phyloP scores from a whole-genome alignment of 1,139 yeast genomes.

The Nakaseomyces uthaithaninus region DNA sequence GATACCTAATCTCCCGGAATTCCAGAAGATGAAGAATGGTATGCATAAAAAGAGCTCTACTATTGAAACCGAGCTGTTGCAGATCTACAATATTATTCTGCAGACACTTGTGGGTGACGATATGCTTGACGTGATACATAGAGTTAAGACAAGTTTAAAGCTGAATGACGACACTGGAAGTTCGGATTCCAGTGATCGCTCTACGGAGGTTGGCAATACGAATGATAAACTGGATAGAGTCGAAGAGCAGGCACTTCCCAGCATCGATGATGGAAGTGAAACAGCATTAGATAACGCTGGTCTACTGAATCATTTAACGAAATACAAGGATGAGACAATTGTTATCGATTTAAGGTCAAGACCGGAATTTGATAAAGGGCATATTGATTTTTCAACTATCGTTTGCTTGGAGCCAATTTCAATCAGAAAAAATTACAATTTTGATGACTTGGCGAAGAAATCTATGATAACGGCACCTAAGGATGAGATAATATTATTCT shows the following conservation, averaged over 20 bases:
- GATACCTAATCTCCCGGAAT: conserved; percentile 24
- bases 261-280: not conserved
- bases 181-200: not conserved
- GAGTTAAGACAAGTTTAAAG: conserved; percentile 15
- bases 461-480: conserved; percentile 48
- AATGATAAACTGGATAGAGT: not conserved
- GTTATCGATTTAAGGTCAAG: conserved; percentile 61
- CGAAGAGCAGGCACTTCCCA: not conserved
- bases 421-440: conserved; percentile 40
- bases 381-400: conserved; percentile 45
- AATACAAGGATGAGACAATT: conserved; percentile 30
- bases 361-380: conserved; percentile 49
- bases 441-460: conserved; percentile 51
- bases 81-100: conserved; percentile 28
- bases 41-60: conserved; percentile 16
- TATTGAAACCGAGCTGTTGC: conserved; percentile 19
- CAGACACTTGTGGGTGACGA: conserved; percentile 25
- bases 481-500: conserved; percentile 45
- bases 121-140: conserved; percentile 22
- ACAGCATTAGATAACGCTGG: not conserved
- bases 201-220: not conserved
- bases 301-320: conserved; percentile 15
- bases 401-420: conserved; percentile 68
- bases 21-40: conserved; percentile 16
- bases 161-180: conserved; percentile 12